Conservation (phyloP, 2,329 filamentous ascomycete genomes). For the Aspergillus proliferans region DNA sequence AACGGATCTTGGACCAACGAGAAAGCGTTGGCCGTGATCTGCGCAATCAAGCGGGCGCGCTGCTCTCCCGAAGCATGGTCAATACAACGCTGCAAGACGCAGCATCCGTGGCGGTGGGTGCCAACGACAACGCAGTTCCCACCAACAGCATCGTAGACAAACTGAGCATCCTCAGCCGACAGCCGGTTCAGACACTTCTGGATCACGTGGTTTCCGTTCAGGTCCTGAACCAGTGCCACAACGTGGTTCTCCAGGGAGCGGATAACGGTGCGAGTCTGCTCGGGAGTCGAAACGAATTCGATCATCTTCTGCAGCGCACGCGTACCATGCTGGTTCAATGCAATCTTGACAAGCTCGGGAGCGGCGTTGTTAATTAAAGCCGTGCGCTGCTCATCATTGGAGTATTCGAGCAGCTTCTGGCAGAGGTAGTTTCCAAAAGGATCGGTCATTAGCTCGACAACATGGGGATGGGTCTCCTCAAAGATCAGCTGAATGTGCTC, state of each 20-base stretch:
- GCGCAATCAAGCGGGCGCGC: conserved; percentile 75
- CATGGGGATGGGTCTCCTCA: conserved; percentile 84
- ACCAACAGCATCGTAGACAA: conserved; percentile 95
- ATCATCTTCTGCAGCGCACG: conserved; percentile 99
- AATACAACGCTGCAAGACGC: conserved; percentile 95
- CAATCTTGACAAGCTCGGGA: conserved; percentile 82
- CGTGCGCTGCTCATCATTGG: conserved; percentile 91
- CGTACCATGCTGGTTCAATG: conserved; percentile 94
- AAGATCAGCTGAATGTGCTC: conserved; percentile 90
- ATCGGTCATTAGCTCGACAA: conserved; percentile 97
- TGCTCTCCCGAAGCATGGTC: conserved; percentile 90
- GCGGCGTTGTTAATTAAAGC: conserved; percentile 85
- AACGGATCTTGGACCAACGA: conserved; percentile 92
- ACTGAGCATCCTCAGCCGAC: conserved; percentile 74
- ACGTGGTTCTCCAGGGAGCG: conserved; percentile 75
- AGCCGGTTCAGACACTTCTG: conserved; percentile 98
- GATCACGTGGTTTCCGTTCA: conserved; percentile 98
- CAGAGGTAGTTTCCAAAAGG: conserved; percentile 99
- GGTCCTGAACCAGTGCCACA: conserved; percentile 89
- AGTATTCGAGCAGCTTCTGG: conserved; percentile 94
- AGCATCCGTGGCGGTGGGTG: conserved; percentile 95
- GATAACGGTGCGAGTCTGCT: conserved; percentile 84
- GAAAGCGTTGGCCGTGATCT: conserved; percentile 85
- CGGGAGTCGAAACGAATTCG: conserved; percentile 80
- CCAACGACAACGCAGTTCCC: conserved; percentile 81